Base-by-base conservation (phyloP, 805 yeast species). In the Myxozyma monticola region DNA sequence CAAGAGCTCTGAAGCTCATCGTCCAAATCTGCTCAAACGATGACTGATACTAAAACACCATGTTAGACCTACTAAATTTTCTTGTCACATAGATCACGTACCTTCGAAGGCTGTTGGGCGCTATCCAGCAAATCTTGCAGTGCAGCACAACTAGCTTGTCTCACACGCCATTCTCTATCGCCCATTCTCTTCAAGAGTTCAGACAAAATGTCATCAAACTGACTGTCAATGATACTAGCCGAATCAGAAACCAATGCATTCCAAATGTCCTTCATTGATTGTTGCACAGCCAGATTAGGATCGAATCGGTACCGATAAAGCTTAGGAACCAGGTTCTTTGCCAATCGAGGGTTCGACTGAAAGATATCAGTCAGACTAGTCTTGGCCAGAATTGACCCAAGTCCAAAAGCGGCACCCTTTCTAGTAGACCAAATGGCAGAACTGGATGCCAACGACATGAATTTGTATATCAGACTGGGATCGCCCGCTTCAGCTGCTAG, bases 401-500 rank as follows among this genome's bases (percentile, higher is more conserved):
- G 73, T 0, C 98, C 97, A 71, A 87, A 91, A 0, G 98, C 98
- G 62, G 89, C 81, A 44, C 98, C 99, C 58, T 86, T 87, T 65
- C 96, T 75, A 0, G 96, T 86, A 0, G 95, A 79, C 99, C 99
- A 91, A 18, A 90, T 68, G 0, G 93, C 82, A 0, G 96, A 87
- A 45, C 83, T 84, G 56, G 87, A 84, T 0, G 97, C 95, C 49
- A 91, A 70, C 0, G 96, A 82, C 96, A 91, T 88, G 65, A 91
- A 91, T 64, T 88, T 87, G 68, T 91, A 91, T 3, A 91, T 96
- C 57, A 91, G 76, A 58, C 93, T 79, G 12, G 98, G 96, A 67
- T 91, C 96, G 25, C 98, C 98, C 8, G 89, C 95, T 64, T 91
- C 99, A 1, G 93, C 81, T 0, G 99, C 97, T 42, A 91, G 72